These are phyloP conservation scores for Mallotus japonicus DNA, from an alignment of 441 rosid species.

Conservation along the genomic window DNA sequence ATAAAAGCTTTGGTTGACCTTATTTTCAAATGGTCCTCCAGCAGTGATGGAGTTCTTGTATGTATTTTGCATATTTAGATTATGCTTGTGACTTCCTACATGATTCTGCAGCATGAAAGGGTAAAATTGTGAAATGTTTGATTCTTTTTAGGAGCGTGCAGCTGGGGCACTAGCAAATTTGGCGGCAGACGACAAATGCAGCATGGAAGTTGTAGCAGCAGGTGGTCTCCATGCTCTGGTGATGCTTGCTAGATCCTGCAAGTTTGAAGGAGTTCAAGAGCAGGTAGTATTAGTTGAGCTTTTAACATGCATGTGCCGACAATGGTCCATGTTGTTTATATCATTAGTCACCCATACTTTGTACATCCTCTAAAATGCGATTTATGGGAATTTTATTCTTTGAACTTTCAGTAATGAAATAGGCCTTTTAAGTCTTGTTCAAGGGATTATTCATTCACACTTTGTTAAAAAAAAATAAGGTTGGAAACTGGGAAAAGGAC, in stretches of 20 bases:
- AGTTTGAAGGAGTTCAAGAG: slow-evolving; percentile 51
- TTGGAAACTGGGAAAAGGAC: slow-evolving; percentile 1
- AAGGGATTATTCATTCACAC: not conserved
- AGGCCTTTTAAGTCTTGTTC: not conserved
- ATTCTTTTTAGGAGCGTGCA: slow-evolving; percentile 48
- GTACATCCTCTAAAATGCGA: not conserved
- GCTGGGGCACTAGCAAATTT: slow-evolving; percentile 61
- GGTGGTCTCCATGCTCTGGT: slow-evolving; percentile 49
- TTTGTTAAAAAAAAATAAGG: not conserved
- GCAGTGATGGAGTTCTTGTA: slow-evolving; percentile 84
- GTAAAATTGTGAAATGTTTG: not conserved
- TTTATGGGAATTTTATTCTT: not conserved
- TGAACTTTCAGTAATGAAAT: not conserved
- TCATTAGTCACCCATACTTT: not conserved
- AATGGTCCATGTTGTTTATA: not conserved
- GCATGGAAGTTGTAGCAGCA: slow-evolving; percentile 40
- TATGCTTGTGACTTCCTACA: not conserved
- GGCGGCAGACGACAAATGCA: slow-evolving; percentile 55
- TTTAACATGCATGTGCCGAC: slow-evolving; percentile 3
- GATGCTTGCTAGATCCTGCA: slow-evolving; percentile 46
- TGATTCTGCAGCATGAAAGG: not conserved
- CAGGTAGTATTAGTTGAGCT: slow-evolving; percentile 34
- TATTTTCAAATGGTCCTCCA: slow-evolving; percentile 83
- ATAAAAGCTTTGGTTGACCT: slow-evolving; percentile 91
- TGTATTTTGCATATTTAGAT: slow-evolving; percentile 9